These are phyloP conservation scores for Naganishia albida DNA, from an alignment of 1,284 basidiomycete genomes.

Conservation along the genomic window DNA sequence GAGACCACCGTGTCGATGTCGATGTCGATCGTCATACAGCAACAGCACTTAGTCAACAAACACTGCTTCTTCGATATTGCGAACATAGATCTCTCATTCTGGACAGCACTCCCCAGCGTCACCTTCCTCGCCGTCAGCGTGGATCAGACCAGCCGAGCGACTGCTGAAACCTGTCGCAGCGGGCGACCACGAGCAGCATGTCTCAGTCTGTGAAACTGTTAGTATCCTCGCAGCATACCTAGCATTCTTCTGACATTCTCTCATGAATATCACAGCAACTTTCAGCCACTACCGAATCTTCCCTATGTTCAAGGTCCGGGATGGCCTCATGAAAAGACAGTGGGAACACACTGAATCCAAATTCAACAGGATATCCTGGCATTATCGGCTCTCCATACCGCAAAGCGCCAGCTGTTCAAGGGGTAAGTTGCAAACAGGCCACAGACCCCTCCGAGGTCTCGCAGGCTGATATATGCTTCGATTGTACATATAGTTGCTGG, in stretches of 20 bases:
- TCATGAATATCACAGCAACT: conserved; percentile 30
- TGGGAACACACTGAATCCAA: background rate
- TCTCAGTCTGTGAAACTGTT: conserved; percentile 32
- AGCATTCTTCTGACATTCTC: background rate
- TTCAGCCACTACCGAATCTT: conserved; percentile 52
- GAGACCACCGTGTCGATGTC: too few relatives aligned
- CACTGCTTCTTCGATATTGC: too few relatives aligned
- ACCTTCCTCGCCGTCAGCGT: too few relatives aligned
- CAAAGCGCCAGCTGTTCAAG: conserved; percentile 45
- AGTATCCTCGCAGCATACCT: conserved; percentile 1
- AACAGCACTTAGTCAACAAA: too few relatives aligned
- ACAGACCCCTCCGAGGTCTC: background rate
- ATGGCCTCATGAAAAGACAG: background rate
- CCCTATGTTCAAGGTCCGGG: conserved; percentile 47
- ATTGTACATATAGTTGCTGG: conserved; percentile 63
- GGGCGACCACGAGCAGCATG: conserved; percentile 25
- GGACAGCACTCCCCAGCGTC: too few relatives aligned
- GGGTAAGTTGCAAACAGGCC: conserved; percentile 30
- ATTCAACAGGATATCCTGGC: conserved; percentile 44
- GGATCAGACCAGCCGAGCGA: too few relatives aligned
- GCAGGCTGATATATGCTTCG: background rate
- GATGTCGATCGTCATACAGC: too few relatives aligned
- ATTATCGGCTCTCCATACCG: conserved; percentile 42
- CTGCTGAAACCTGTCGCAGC: background rate
- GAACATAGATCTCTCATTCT: too few relatives aligned